Evolutionary conservation across 2,329 filamentous ascomycete genomes (phyloP).

Genomic region (Claviceps sp.): DNA sequence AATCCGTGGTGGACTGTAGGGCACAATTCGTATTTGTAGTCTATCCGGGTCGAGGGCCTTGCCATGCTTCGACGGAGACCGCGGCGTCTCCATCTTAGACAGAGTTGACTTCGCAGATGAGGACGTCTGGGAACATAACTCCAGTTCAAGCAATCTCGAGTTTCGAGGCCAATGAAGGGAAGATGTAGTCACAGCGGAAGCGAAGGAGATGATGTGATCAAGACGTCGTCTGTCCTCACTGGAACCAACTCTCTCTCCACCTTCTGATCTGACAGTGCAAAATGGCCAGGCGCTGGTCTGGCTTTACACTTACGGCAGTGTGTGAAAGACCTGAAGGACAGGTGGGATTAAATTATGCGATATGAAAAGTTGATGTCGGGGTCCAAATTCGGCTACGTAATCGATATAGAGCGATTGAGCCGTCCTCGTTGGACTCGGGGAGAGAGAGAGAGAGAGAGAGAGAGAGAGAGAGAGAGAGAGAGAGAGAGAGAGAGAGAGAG

Average conservation of each 20-base stretch:
- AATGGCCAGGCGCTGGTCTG: too few relatives aligned
- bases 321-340: too few relatives aligned
- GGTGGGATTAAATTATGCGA: too few relatives aligned
- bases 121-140: slow-evolving; percentile 1
- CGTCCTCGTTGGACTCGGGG: too few relatives aligned
- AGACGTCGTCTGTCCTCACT: not conserved
- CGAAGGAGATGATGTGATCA: not conserved
- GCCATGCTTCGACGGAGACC: not conserved
- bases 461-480: too few relatives aligned
- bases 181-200: not conserved
- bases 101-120: not conserved
- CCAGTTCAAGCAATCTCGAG: not conserved
- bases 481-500: too few relatives aligned
- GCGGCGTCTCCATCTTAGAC: slow-evolving; percentile 3
- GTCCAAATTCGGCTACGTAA: too few relatives aligned
- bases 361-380: too few relatives aligned
- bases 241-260: not conserved
- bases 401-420: too few relatives aligned
- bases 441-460: too few relatives aligned
- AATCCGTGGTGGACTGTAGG: slow-evolving; percentile 24
- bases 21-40: slow-evolving; percentile 24
- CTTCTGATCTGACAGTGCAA: too few relatives aligned
- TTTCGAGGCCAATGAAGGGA: not conserved
- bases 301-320: too few relatives aligned
- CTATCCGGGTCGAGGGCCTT: slow-evolving; percentile 9